Conservation (phyloP, 306 rosid species). For the Gastrolobium bilobum region DNA sequence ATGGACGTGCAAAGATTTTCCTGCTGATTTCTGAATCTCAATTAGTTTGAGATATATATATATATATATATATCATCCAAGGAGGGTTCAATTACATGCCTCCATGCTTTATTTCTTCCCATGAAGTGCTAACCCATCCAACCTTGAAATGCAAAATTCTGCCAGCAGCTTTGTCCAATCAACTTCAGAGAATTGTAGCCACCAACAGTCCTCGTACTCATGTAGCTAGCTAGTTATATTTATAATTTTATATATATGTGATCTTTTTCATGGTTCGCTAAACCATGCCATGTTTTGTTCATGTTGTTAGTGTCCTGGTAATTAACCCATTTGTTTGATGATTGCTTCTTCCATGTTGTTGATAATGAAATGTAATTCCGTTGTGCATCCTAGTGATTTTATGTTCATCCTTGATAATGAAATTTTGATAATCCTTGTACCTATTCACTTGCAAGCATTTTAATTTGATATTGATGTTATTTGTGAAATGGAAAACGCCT, state of each 20-base stretch:
- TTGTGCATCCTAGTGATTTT: conserved; percentile 37
- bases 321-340: conserved; percentile 51
- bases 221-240: conserved; percentile 24
- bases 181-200: conserved; percentile 41
- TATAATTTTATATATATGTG: conserved; percentile 22
- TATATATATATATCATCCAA: conserved; percentile 26
- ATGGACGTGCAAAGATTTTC: conserved; percentile 44
- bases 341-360: conserved; percentile 55
- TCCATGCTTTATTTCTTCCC: conserved; percentile 8
- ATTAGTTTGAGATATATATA: not conserved
- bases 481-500: not conserved
- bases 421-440: conserved; percentile 42
- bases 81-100: conserved; percentile 23
- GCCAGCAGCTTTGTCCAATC: conserved; percentile 36
- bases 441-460: conserved; percentile 39
- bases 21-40: conserved; percentile 44
- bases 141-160: conserved; percentile 42
- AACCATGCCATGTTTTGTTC: conserved; percentile 44
- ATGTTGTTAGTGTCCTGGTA: conserved; percentile 39
- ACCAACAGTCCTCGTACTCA: conserved; percentile 37
- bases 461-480: conserved; percentile 11
- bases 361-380: conserved; percentile 41
- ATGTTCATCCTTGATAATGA: conserved; percentile 23
- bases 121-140: conserved; percentile 40
- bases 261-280: conserved; percentile 46